phyloP scores from a whole-genome alignment of 192 early-diverging fungal genomes.

The Endogone sp. region DNA sequence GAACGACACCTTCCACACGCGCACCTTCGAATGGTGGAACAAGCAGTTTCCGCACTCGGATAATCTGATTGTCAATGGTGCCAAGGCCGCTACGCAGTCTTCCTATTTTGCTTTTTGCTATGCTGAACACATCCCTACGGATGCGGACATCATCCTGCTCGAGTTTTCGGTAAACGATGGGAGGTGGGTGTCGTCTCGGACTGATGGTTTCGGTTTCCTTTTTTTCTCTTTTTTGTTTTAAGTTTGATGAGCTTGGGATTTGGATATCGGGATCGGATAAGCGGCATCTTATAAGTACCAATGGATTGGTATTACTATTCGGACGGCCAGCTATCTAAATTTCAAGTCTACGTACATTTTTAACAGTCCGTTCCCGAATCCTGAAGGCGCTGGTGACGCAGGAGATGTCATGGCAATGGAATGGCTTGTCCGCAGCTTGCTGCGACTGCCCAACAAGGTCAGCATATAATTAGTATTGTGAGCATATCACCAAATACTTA shows the following conservation, averaged over 20 bases:
- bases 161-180: conserved; percentile 16
- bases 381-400: not conserved
- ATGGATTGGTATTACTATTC: too few species aligned
- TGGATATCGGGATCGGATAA: too few species aligned
- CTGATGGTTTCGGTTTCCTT: not conserved
- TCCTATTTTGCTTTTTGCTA: conserved; percentile 15
- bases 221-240: not conserved
- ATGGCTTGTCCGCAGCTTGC: conserved; percentile 9
- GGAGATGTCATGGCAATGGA: conserved; percentile 11
- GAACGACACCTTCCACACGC: not conserved
- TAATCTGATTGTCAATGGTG: not conserved
- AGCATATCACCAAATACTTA: too few species aligned
- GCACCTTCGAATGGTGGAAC: not conserved
- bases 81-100: conserved; percentile 9
- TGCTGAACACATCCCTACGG: conserved; percentile 12
- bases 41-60: not conserved
- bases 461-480: too few species aligned
- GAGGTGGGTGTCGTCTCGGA: not conserved
- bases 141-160: conserved; percentile 12
- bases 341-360: too few species aligned
- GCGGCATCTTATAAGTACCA: too few species aligned
- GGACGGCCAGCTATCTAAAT: too few species aligned
- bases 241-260: too few species aligned
- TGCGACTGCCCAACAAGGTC: not conserved
- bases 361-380: not conserved